Evolutionary conservation across 2,329 filamentous ascomycete genomes (phyloP).

Genomic region (Paraconiothyrium sp.): DNA sequence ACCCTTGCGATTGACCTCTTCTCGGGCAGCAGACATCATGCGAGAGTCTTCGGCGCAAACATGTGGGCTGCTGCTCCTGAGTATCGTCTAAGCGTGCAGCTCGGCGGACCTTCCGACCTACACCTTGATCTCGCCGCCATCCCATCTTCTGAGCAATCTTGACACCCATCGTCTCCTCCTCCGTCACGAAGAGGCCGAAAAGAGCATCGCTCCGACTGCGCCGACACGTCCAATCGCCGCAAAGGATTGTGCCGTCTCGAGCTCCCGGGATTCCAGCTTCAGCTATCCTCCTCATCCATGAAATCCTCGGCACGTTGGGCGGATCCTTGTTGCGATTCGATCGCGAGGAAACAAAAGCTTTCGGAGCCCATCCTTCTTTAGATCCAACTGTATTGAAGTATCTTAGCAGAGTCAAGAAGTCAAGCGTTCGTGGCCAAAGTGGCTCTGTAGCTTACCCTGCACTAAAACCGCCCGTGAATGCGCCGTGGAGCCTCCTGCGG

Average conservation of each 20-base stretch:
- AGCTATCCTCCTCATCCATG: slow-evolving; percentile 96
- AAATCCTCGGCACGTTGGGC: slow-evolving; percentile 84
- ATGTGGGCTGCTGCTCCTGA: slow-evolving; percentile 63
- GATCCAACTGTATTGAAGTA: slow-evolving; percentile 99
- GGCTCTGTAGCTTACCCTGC: slow-evolving; percentile 74
- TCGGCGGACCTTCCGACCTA: slow-evolving; percentile 85
- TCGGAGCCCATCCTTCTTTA: slow-evolving; percentile 96
- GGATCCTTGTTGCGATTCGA: slow-evolving; percentile 75
- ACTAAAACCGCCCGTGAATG: slow-evolving; percentile 96
- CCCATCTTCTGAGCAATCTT: slow-evolving; percentile 91
- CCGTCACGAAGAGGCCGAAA: slow-evolving; percentile 75
- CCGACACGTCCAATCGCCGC: slow-evolving; percentile 76
- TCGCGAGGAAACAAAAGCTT: slow-evolving; percentile 90
- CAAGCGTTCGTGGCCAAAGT: slow-evolving; percentile 27
- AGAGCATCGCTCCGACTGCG: slow-evolving; percentile 62
- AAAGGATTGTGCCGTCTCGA: slow-evolving; percentile 79
- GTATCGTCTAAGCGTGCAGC: slow-evolving; percentile 72
- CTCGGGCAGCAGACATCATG: slow-evolving; percentile 72
- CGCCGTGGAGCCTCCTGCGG: slow-evolving; percentile 89
- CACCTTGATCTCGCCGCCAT: slow-evolving; percentile 92
- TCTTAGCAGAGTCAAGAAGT: slow-evolving; percentile 61
- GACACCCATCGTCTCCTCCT: slow-evolving; percentile 85
- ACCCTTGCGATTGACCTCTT: slow-evolving; percentile 72
- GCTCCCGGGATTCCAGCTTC: slow-evolving; percentile 78
- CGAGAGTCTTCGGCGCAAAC: slow-evolving; percentile 83